These are phyloP conservation scores for Yamadazyma conglobata DNA, from an alignment of 1,139 yeast genomes.

Conservation along the genomic window DNA sequence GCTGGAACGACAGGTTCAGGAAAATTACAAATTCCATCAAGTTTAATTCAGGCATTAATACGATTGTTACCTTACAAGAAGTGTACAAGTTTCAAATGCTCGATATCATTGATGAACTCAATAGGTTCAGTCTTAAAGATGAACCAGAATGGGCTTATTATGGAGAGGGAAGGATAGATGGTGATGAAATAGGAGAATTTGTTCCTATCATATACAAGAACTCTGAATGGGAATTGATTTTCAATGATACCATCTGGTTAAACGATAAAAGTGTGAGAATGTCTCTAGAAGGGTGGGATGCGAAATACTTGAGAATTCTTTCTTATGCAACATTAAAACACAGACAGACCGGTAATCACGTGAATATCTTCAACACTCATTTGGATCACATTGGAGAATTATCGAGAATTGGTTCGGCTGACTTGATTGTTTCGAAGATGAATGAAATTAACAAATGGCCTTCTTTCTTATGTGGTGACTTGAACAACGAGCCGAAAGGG, in stretches of 20 bases:
- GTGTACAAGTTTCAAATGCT: conserved; percentile 32
- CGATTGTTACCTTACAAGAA: conserved; percentile 36
- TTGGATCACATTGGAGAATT: conserved; percentile 50
- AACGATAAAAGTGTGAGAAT: conserved; percentile 26
- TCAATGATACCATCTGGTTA: conserved; percentile 34
- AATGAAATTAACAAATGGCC: conserved; percentile 37
- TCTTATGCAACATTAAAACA: conserved; percentile 42
- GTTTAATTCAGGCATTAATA: conserved; percentile 22
- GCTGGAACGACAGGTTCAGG: conserved; percentile 26
- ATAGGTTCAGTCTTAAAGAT: conserved; percentile 19
- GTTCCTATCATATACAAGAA: conserved; percentile 31
- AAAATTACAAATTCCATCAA: conserved; percentile 27
- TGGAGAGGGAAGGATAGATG: conserved; percentile 36
- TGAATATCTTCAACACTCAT: conserved; percentile 56
- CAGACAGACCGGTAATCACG: conserved; percentile 21
- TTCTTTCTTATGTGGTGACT: conserved; percentile 47
- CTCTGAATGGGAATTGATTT: conserved; percentile 31
- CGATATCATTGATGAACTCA: conserved; percentile 29
- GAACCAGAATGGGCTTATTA: conserved; percentile 30
- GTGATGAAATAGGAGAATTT: conserved; percentile 29
- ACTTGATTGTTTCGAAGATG: conserved; percentile 41
- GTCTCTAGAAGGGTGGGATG: conserved; percentile 52
- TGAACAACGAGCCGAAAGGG: conserved; percentile 52
- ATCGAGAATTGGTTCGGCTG: conserved; percentile 48
- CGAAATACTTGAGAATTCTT: conserved; percentile 44